phyloP scores from a whole-genome alignment of 345 rosid species.

The Iberis pinnata region DNA sequence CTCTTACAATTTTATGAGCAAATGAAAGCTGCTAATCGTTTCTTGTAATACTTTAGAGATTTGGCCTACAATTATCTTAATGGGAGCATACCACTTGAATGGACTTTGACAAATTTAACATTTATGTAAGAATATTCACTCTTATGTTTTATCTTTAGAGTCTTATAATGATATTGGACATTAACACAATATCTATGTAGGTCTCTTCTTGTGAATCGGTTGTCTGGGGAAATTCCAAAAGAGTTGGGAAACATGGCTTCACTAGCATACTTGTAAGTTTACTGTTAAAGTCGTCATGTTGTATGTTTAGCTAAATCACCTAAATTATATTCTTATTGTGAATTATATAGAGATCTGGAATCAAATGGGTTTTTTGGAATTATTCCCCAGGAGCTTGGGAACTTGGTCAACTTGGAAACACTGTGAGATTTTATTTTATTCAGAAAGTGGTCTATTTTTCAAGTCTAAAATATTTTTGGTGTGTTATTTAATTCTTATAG shows the following conservation, averaged over 20 bases:
- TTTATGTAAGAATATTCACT: constrained; percentile 38
- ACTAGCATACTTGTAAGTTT: constrained; percentile 46
- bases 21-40: background rate
- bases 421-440: constrained; percentile 47
- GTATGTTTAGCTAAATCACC: constrained; percentile 9
- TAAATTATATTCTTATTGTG: constrained; percentile 1
- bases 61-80: constrained; percentile 46
- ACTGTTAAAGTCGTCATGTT: background rate
- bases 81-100: constrained; percentile 50
- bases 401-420: constrained; percentile 33
- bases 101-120: constrained; percentile 43
- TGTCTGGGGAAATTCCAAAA: constrained; percentile 49
- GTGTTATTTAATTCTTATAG: constrained; percentile 34
- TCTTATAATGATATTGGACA: constrained; percentile 12
- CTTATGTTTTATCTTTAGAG: background rate
- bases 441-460: background rate
- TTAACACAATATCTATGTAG: constrained; percentile 32
- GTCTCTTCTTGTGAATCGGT: constrained; percentile 43
- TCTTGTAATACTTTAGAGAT: constrained; percentile 34
- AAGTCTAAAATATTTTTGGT: constrained; percentile 4
- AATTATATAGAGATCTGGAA: constrained; percentile 41
- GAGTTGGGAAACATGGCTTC: constrained; percentile 38
- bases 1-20: too few relatives aligned
- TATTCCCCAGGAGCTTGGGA: constrained; percentile 50
- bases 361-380: constrained; percentile 47